These are phyloP conservation scores for Jamesozyma gamospora DNA, from an alignment of 805 yeast genomes.

Conservation along the genomic window DNA sequence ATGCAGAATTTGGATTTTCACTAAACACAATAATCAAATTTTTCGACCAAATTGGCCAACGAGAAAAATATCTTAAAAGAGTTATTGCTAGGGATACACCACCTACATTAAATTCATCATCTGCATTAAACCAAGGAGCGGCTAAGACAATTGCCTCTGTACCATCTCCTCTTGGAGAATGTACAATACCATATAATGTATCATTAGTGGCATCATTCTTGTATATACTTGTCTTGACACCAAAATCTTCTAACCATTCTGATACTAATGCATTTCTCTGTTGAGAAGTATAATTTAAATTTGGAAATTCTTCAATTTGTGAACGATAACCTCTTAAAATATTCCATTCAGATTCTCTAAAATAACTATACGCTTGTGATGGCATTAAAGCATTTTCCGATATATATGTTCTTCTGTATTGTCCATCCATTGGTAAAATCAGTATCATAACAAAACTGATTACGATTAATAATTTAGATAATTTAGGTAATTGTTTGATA, in stretches of 20 bases:
- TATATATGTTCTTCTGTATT: conserved; percentile 72
- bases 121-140: conserved; percentile 76
- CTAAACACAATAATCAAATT: conserved; percentile 83
- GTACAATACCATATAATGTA: conserved; percentile 69
- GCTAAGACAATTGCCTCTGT: conserved; percentile 89
- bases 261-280: conserved; percentile 39
- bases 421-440: conserved; percentile 64
- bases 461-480: conserved; percentile 35
- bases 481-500: conserved; percentile 33
- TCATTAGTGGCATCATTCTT: conserved; percentile 34
- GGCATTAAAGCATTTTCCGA: conserved; percentile 97
- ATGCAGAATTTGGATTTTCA: conserved; percentile 52
- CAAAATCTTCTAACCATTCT: conserved; percentile 59
- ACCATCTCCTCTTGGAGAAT: conserved; percentile 91
- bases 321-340: conserved; percentile 70
- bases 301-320: conserved; percentile 31
- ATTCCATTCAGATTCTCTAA: conserved; percentile 92
- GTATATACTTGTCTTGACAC: conserved; percentile 51
- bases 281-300: conserved; percentile 11
- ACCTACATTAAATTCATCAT: conserved; percentile 59
- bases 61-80: conserved; percentile 66
- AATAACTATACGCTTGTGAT: conserved; percentile 85
- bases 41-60: conserved; percentile 93
- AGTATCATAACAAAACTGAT: conserved; percentile 50
- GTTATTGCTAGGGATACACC: conserved; percentile 69